Percentiles rank a stretch among this genome's conserved stretches.
These are phyloP conservation scores for Pichia sp. DNA, from an alignment of 1,139 yeast genomes.

Conservation along the genomic window DNA sequence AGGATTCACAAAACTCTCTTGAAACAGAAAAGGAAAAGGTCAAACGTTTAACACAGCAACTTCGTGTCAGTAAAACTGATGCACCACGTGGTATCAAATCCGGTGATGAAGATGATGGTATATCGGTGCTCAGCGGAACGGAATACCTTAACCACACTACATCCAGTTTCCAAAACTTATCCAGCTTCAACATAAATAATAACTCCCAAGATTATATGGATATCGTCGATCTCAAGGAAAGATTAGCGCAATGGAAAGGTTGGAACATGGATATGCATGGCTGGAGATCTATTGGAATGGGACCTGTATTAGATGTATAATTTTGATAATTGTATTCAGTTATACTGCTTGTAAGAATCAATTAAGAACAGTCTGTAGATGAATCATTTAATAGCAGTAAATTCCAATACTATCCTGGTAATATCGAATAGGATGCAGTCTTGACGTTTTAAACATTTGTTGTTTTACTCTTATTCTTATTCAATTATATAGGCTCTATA, in stretches of 20 bases:
- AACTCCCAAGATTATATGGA: slow-evolving; percentile 30
- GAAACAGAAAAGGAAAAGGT: slow-evolving; percentile 20
- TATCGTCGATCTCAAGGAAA: slow-evolving; percentile 33
- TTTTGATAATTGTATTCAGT: not conserved
- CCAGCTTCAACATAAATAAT: slow-evolving; percentile 23
- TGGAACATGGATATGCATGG: slow-evolving; percentile 86
- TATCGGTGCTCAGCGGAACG: slow-evolving; percentile 19
- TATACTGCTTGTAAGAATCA: too few species aligned
- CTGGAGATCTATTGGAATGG: slow-evolving; percentile 71
- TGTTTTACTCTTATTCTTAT: too few species aligned
- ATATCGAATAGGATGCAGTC: too few species aligned
- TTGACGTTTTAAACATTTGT: too few species aligned
- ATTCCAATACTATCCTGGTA: too few species aligned
- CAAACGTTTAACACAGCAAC: slow-evolving; percentile 13
- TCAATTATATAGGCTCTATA: too few species aligned
- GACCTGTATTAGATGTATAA: slow-evolving; percentile 54
- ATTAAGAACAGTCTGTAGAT: too few species aligned
- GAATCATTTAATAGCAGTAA: too few species aligned
- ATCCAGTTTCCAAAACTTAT: slow-evolving; percentile 28
- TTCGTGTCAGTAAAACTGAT: slow-evolving; percentile 10
- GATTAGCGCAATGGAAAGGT: slow-evolving; percentile 59
- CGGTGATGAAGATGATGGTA: slow-evolving; percentile 22
- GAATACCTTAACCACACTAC: slow-evolving; percentile 16
- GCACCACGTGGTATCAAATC: slow-evolving; percentile 7
- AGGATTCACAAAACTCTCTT: slow-evolving; percentile 22